phyloP scores from a whole-genome alignment of 306 rosid genomes.

The Lathyrus oleraceus region DNA sequence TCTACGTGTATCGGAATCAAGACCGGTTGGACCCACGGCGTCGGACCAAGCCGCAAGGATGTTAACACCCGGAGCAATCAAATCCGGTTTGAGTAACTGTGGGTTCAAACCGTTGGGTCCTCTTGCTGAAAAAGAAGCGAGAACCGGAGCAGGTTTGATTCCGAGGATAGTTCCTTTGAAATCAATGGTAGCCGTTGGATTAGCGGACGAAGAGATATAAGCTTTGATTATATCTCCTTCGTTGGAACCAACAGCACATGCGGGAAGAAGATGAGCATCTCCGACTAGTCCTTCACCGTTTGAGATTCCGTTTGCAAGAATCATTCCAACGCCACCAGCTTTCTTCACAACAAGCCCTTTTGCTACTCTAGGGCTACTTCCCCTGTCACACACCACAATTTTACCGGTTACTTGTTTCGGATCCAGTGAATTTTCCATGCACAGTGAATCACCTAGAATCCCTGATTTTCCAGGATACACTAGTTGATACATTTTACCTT shows the following conservation, averaged over 20 bases:
- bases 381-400: slow-evolving; percentile 82
- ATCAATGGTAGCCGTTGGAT: slow-evolving; percentile 70
- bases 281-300: slow-evolving; percentile 88
- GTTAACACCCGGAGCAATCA: slow-evolving; percentile 88
- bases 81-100: slow-evolving; percentile 79
- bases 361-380: slow-evolving; percentile 76
- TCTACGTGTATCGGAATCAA: slow-evolving; percentile 59
- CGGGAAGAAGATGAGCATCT: slow-evolving; percentile 81
- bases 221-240: slow-evolving; percentile 71
- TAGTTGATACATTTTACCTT: slow-evolving; percentile 62
- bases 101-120: slow-evolving; percentile 79
- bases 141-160: slow-evolving; percentile 85
- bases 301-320: slow-evolving; percentile 69
- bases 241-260: slow-evolving; percentile 71
- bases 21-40: slow-evolving; percentile 80
- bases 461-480: slow-evolving; percentile 84
- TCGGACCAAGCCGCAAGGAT: slow-evolving; percentile 87
- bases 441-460: slow-evolving; percentile 61
- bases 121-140: slow-evolving; percentile 81
- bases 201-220: slow-evolving; percentile 48
- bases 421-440: slow-evolving; percentile 83
- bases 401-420: slow-evolving; percentile 64
- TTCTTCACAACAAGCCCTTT: slow-evolving; percentile 82
- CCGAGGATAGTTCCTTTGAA: slow-evolving; percentile 79
- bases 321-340: slow-evolving; percentile 92